Percentiles rank a stretch among this genome's conserved stretches.
Conservation (phyloP, 495 filamentous ascomycete species). For the Cladorrhinum samala region DNA sequence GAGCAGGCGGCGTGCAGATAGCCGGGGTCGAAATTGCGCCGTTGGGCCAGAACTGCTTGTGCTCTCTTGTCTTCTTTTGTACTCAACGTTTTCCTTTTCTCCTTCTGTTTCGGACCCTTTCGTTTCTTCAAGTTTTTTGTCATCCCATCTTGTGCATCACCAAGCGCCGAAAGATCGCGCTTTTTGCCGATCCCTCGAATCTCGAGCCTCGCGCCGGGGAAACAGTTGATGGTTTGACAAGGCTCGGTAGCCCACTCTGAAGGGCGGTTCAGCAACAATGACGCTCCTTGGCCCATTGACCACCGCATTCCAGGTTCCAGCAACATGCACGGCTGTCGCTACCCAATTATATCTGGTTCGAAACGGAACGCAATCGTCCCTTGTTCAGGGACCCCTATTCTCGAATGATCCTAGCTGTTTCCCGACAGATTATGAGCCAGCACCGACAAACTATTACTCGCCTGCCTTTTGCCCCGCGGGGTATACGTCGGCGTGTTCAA, state of each 20-base stretch:
- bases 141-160: neutral
- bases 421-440: conserved; percentile 23
- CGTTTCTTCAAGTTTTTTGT: neutral
- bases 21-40: conserved; percentile 4
- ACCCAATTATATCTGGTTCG: conserved; percentile 23
- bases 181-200: neutral
- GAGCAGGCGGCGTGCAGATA: neutral
- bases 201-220: neutral
- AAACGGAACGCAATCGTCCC: conserved; percentile 11
- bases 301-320: conserved; percentile 24
- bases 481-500: conserved; percentile 28
- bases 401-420: conserved; percentile 20
- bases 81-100: neutral
- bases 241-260: conserved; percentile 9
- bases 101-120: neutral
- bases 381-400: conserved; percentile 26
- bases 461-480: conserved; percentile 26
- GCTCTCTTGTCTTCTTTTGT: no score
- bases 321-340: conserved; percentile 21
- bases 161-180: neutral
- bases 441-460: conserved; percentile 28
- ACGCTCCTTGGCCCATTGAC: conserved; percentile 28
- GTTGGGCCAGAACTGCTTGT: neutral
- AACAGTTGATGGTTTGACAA: conserved; percentile 16
- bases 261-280: conserved; percentile 21